phyloP scores from a whole-genome alignment of 116 monocot genomes.

The Trichopus zeylanicus region DNA sequence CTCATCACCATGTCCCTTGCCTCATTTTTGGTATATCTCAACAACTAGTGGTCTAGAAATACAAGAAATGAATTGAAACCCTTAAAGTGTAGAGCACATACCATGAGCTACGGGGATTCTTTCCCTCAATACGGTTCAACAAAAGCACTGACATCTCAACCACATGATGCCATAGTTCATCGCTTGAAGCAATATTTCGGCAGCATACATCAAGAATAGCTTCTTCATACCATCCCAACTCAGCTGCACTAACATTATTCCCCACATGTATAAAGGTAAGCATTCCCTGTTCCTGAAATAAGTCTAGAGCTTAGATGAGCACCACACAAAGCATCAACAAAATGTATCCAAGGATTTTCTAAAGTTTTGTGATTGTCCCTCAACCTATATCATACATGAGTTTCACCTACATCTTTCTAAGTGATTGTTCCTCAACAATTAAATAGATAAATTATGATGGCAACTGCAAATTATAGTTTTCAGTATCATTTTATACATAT shows the following conservation, averaged over 20 bases:
- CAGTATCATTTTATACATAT: too few species aligned
- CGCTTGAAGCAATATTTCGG: conserved; percentile 69
- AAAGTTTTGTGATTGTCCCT: background rate
- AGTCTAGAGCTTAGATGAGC: background rate
- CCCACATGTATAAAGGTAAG: conserved; percentile 61
- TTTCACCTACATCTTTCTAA: too few species aligned
- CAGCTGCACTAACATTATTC: conserved; percentile 69
- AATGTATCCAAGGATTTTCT: background rate
- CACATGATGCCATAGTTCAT: conserved; percentile 69
- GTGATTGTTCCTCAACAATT: too few species aligned
- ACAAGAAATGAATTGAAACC: background rate
- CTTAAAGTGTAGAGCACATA: conserved; percentile 13
- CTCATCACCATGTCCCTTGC: too few species aligned
- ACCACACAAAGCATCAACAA: background rate
- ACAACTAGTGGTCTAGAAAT: background rate
- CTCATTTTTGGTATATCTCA: too few species aligned
- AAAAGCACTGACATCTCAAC: conserved; percentile 84
- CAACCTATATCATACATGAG: too few species aligned
- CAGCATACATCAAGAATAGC: conserved; percentile 86
- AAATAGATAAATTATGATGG: too few species aligned
- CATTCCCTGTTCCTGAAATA: conserved; percentile 77
- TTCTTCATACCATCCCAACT: conserved; percentile 82
- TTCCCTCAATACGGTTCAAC: conserved; percentile 41
- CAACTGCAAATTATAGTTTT: too few species aligned
- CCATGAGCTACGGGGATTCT: conserved; percentile 88